Conservation (phyloP, 352 stramenopile genomes). For the Globisporangium parvum region DNA sequence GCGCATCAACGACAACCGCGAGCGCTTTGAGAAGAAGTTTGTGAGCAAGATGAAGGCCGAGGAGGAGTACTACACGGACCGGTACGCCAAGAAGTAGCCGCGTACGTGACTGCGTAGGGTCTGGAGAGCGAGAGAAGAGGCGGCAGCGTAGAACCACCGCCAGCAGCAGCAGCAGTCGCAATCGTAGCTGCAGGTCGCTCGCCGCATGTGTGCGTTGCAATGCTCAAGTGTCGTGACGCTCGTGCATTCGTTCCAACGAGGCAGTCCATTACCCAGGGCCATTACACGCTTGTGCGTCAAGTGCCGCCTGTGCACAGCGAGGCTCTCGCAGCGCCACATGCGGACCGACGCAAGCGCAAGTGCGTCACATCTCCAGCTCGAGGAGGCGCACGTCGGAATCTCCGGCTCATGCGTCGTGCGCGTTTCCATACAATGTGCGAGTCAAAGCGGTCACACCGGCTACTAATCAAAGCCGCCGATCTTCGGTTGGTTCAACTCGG, state of each 20-base stretch:
- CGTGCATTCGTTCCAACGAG: too few species aligned
- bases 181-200: too few species aligned
- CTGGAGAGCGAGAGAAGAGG: too few species aligned
- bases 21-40: conserved; percentile 91
- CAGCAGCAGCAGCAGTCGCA: too few species aligned
- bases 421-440: not conserved
- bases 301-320: too few species aligned
- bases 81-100: conserved; percentile 56
- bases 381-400: conserved; percentile 1
- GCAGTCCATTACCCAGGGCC: too few species aligned
- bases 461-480: too few species aligned
- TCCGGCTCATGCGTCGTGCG: not conserved
- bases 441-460: not conserved
- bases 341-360: not conserved
- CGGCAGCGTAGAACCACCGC: too few species aligned
- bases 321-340: not conserved
- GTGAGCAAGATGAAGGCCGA: conserved; percentile 92
- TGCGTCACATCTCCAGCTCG: not conserved
- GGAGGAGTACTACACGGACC: conserved; percentile 89
- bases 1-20: conserved; percentile 86
- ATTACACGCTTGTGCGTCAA: too few species aligned
- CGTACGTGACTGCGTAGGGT: not conserved
- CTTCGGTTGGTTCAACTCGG: too few species aligned
- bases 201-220: too few species aligned
- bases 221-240: too few species aligned